These are phyloP conservation scores for Solanum tarijense DNA, from an alignment of 257 asterid species.

Conservation along the genomic window DNA sequence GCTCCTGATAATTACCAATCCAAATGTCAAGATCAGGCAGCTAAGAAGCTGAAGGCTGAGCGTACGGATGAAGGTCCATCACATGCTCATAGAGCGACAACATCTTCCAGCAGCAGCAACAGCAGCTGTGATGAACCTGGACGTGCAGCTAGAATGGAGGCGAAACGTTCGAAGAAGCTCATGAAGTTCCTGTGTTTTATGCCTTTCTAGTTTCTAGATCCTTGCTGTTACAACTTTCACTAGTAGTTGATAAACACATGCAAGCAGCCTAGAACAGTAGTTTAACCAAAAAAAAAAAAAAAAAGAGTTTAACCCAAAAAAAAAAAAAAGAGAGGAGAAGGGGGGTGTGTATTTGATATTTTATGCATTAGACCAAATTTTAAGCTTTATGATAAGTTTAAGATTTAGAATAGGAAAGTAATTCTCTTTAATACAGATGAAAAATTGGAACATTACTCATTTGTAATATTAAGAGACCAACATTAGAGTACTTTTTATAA, in stretches of 20 bases:
- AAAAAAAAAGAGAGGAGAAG: background rate
- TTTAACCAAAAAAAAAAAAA: background rate
- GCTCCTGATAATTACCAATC: background rate
- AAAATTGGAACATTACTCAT: background rate
- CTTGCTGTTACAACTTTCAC: background rate
- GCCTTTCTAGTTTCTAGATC: conserved; percentile 35
- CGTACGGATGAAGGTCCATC: conserved; percentile 24
- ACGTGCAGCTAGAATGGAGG: conserved; percentile 11
- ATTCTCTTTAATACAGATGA: background rate
- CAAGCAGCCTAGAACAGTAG: background rate
- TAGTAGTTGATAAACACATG: background rate
- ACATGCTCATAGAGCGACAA: background rate
- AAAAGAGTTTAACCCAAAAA: background rate
- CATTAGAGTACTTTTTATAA: background rate
- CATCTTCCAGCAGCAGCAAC: conserved; percentile 9
- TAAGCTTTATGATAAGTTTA: background rate
- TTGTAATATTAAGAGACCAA: background rate
- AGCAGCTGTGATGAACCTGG: conserved; percentile 1
- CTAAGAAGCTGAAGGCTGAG: conserved; percentile 24
- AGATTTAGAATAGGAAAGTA: background rate
- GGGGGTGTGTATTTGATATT: background rate
- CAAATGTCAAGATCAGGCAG: conserved; percentile 1
- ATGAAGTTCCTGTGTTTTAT: conserved; percentile 42
- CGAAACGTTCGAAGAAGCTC: conserved; percentile 30
- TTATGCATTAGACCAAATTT: background rate